phyloP scores from a whole-genome alignment of 129 eudicot genomes.

The Heracleum sosnowskyi region DNA sequence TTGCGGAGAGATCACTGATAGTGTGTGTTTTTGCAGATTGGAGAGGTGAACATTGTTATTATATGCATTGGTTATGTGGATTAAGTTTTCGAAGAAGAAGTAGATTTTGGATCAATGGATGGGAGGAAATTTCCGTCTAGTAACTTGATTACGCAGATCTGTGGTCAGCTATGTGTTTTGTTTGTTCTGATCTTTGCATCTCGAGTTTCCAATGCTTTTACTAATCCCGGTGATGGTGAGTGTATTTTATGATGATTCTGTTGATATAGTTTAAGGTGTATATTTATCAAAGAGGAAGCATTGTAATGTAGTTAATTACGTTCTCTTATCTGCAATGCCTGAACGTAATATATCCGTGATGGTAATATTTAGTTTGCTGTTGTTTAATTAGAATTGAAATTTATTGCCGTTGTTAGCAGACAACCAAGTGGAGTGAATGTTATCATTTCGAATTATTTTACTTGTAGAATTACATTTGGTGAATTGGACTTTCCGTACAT shows the following conservation, averaged over 20 bases:
- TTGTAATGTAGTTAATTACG: background rate
- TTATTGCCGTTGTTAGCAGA: background rate
- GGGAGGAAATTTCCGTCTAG: slow-evolving; percentile 34
- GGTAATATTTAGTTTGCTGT: background rate
- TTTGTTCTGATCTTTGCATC: slow-evolving; percentile 27
- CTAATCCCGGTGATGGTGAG: slow-evolving; percentile 81
- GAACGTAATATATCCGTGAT: background rate
- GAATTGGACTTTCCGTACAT: background rate
- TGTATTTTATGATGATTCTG: background rate
- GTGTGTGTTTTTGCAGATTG: slow-evolving; percentile 20
- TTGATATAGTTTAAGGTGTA: background rate
- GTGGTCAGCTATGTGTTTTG: slow-evolving; percentile 29
- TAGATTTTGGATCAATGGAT: slow-evolving; percentile 53
- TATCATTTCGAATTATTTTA: background rate
- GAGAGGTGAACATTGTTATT: slow-evolving; percentile 12
- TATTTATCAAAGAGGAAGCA: no score
- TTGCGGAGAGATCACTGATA: slow-evolving; percentile 9
- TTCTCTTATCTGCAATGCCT: background rate
- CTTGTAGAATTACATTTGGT: background rate
- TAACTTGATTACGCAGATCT: slow-evolving; percentile 26
- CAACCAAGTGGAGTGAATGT: background rate
- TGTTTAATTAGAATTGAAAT: background rate
- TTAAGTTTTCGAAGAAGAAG: slow-evolving; percentile 14
- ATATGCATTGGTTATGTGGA: slow-evolving; percentile 30
- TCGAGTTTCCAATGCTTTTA: slow-evolving; percentile 36